Evolutionary conservation across 140 eudicot species (phyloP).

Genomic region (Flaveria floridana): DNA sequence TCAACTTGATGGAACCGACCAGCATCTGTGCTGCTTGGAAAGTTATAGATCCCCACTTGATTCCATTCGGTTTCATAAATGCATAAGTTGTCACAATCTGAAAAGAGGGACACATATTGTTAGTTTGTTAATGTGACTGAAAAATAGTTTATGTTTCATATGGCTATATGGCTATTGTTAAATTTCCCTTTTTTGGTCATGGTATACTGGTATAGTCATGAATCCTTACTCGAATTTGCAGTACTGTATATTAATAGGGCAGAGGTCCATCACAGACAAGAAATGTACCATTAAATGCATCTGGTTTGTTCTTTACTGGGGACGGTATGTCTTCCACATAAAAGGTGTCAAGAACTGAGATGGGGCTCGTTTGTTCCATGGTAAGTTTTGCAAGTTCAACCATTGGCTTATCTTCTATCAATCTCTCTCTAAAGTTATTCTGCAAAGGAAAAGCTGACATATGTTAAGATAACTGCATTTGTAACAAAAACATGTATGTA

Average conservation of each 20-base stretch:
- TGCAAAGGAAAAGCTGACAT: constrained; percentile 29
- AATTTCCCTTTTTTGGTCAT: too few species aligned
- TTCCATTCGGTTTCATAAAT: constrained; percentile 41
- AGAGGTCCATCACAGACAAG: not conserved
- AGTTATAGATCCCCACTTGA: constrained; percentile 28
- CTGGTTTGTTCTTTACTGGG: constrained; percentile 67
- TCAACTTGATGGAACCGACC: constrained; percentile 34
- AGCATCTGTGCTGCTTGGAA: constrained; percentile 26
- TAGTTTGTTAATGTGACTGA: not conserved
- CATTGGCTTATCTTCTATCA: constrained; percentile 39
- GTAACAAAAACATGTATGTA: constrained; percentile 14
- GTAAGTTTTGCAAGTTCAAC: constrained; percentile 43
- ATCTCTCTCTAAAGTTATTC: constrained; percentile 40
- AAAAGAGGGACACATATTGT: constrained; percentile 12
- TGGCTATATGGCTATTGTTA: not conserved
- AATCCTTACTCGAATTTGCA: not conserved
- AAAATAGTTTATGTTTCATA: not conserved
- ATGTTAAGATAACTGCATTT: constrained; percentile 26
- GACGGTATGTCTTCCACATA: constrained; percentile 72
- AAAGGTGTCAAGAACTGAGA: constrained; percentile 81
- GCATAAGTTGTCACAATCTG: constrained; percentile 41
- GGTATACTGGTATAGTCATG: not conserved
- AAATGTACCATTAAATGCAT: constrained; percentile 51
- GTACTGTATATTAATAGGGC: not conserved
- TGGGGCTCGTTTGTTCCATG: constrained; percentile 81